A percentile compares a stretch with the other conserved stretches of the same genome.
Evolutionary conservation across 1,139 yeast genomes (phyloP).

Genomic region (Debaryomycetaceae sp.): DNA sequence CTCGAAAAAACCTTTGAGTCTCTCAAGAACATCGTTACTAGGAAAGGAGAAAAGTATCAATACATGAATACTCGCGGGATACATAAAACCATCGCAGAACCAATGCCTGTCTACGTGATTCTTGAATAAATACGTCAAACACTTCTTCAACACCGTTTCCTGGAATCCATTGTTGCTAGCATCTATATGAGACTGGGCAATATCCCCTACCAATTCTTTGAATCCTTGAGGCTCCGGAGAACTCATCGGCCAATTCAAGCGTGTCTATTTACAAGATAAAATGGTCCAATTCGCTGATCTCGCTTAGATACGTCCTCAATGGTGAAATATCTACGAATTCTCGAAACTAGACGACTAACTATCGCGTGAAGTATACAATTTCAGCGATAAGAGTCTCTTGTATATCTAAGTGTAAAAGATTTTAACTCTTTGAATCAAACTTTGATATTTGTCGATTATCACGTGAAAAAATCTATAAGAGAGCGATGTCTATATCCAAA

Average conservation of each 20-base stretch:
- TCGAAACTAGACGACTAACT: neutral
- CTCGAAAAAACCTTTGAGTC: constrained; percentile 40
- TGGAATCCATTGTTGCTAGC: constrained; percentile 24
- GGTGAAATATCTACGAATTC: neutral
- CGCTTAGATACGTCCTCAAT: neutral
- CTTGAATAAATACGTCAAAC: constrained; percentile 22
- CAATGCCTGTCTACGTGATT: constrained; percentile 35
- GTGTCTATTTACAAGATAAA: neutral
- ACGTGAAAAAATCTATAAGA: constrained; percentile 23
- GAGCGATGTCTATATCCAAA: constrained; percentile 45
- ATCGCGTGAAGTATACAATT: neutral
- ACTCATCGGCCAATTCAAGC: neutral
- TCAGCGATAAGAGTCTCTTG: neutral
- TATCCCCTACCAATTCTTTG: constrained; percentile 19
- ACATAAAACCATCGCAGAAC: constrained; percentile 52
- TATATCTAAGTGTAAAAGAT: neutral
- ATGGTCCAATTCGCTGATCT: neutral
- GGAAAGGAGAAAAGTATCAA: constrained; percentile 60
- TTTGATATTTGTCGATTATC: neutral
- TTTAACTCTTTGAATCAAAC: neutral
- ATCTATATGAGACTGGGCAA: constrained; percentile 20
- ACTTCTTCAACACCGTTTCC: constrained; percentile 21
- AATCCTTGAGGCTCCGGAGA: constrained; percentile 21
- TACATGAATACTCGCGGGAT: constrained; percentile 49
- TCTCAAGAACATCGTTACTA: constrained; percentile 37